phyloP scores from a whole-genome alignment of 768 basidiomycete species.

The Tulasnella sp. region DNA sequence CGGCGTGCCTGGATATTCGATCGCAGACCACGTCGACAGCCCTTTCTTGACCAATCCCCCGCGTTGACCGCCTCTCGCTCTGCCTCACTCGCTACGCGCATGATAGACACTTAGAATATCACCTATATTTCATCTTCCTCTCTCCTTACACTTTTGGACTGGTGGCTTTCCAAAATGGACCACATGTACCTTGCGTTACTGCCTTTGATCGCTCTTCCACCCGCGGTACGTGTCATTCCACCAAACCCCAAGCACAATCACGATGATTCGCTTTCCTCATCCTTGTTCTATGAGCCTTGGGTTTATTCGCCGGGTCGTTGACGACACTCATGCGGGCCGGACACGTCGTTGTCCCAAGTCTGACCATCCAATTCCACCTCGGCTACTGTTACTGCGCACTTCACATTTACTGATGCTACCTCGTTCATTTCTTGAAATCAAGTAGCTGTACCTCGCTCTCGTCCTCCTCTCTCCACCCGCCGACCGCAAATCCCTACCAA shows the following conservation, averaged over 20 bases:
- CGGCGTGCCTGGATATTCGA: too few relatives aligned
- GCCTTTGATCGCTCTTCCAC: background rate
- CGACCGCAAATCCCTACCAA: constrained; percentile 44
- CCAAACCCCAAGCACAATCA: background rate
- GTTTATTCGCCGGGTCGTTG: constrained; percentile 51
- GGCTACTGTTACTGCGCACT: background rate
- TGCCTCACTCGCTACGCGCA: too few relatives aligned
- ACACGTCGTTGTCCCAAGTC: constrained; percentile 24
- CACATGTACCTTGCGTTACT: background rate
- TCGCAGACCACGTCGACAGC: too few relatives aligned
- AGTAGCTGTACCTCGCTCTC: constrained; percentile 58
- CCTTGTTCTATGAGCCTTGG: constrained; percentile 87
- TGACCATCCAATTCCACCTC: constrained; percentile 2
- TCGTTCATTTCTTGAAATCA: too few relatives aligned
- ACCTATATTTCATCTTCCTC: too few relatives aligned
- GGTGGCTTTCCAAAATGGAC: too few relatives aligned
- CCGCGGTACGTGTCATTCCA: constrained; percentile 1
- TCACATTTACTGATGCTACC: constrained; percentile 1
- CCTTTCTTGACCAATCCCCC: too few relatives aligned
- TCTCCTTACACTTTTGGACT: too few relatives aligned
- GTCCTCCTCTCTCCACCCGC: constrained; percentile 63
- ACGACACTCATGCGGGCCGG: constrained; percentile 51
- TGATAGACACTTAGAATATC: too few relatives aligned
- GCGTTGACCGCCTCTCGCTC: too few relatives aligned
- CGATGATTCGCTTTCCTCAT: constrained; percentile 39